Conservation (phyloP, 2,329 filamentous ascomycete species). For the Camptophora hylomeconis region DNA sequence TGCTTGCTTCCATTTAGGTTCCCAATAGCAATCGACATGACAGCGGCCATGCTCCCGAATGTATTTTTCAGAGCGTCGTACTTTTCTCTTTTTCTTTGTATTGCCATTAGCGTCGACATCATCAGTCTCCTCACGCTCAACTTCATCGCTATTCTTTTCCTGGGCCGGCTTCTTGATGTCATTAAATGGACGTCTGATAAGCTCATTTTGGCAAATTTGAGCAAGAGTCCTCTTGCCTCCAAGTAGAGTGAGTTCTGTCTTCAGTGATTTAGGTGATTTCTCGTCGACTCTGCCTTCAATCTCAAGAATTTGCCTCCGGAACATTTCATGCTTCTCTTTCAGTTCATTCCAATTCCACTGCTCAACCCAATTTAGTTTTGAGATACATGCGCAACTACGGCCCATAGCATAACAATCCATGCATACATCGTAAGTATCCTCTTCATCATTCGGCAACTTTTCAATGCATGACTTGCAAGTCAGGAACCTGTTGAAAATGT, state of each 20-base stretch:
- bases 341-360: conserved; percentile 81
- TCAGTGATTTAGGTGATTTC: conserved; percentile 55
- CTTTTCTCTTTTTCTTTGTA: conserved; percentile 50
- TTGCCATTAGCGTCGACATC: conserved; percentile 50
- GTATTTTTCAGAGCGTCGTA: conserved; percentile 33
- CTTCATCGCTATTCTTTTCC: conserved; percentile 22
- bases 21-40: conserved; percentile 70
- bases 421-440: conserved; percentile 85
- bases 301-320: conserved; percentile 65
- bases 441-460: conserved; percentile 53
- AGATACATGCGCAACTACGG: conserved; percentile 79
- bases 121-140: conserved; percentile 28
- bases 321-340: conserved; percentile 63
- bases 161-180: conserved; percentile 55
- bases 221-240: conserved; percentile 64
- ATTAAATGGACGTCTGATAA: conserved; percentile 66
- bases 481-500: conserved; percentile 94
- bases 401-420: conserved; percentile 99
- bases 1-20: conserved; percentile 74
- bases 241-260: conserved; percentile 52
- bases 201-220: conserved; percentile 85
- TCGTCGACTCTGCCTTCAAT: conserved; percentile 57
- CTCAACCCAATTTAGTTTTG: conserved; percentile 77
- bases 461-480: conserved; percentile 78
- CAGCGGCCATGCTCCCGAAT: conserved; percentile 45